Conservation (phyloP, 768 basidiomycete genomes). For the Psilocybe cubensis region DNA sequence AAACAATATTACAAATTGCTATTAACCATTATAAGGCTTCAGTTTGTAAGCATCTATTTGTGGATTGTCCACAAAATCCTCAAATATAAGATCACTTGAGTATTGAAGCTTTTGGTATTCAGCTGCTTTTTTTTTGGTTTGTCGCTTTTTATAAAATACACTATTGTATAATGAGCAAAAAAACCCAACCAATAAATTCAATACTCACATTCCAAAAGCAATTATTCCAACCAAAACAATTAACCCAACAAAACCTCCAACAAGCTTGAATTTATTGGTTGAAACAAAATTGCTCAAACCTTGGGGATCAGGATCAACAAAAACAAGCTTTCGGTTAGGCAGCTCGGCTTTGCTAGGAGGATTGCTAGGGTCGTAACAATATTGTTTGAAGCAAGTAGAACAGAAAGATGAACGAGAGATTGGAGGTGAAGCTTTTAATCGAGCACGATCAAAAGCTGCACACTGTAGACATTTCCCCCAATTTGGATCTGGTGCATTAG, state of each 20-base stretch:
- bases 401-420: conserved; percentile 44
- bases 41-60: background rate
- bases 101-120: conserved; percentile 5
- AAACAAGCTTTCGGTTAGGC: conserved; percentile 47
- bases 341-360: conserved; percentile 45
- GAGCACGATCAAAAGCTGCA: conserved; percentile 56
- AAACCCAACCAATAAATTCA: background rate
- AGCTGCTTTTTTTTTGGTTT: background rate
- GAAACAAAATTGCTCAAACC: conserved; percentile 52
- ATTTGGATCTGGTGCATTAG: conserved; percentile 62
- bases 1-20: too few relatives aligned
- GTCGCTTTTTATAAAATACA: background rate
- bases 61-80: conserved; percentile 2
- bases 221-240: conserved; percentile 41
- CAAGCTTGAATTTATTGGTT: conserved; percentile 46
- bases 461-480: conserved; percentile 73
- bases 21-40: background rate
- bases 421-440: conserved; percentile 39
- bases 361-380: conserved; percentile 54
- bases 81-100: conserved; percentile 3
- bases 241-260: conserved; percentile 51
- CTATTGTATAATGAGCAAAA: background rate
- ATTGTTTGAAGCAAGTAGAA: conserved; percentile 52
- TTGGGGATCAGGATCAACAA: conserved; percentile 59
- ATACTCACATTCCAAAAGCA: conserved; percentile 41